These are phyloP conservation scores for Gentiana dahurica DNA, from an alignment of 257 asterid genomes.

Conservation along the genomic window DNA sequence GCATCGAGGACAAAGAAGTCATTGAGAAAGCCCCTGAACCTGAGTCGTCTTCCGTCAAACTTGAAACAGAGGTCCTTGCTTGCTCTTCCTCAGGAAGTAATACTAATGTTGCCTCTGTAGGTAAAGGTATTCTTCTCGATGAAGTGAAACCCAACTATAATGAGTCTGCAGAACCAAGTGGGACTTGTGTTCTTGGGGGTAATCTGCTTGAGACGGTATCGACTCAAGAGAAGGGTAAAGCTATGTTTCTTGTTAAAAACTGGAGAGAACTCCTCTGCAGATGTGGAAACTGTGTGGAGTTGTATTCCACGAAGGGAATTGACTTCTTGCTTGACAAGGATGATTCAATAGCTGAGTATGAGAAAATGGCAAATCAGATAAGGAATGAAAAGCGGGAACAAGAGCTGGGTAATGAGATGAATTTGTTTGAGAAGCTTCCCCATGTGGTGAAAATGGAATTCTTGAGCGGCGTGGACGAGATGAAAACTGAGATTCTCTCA, in stretches of 20 bases:
- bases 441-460: conserved; percentile 85
- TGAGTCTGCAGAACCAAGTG: conserved; percentile 36
- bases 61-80: too few relatives aligned
- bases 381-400: conserved; percentile 67
- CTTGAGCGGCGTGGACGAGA: conserved; percentile 69
- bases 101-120: not conserved
- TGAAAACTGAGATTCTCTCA: conserved; percentile 63
- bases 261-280: conserved; percentile 81
- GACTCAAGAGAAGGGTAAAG: conserved; percentile 25
- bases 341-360: conserved; percentile 93
- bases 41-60: too few relatives aligned
- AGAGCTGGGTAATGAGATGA: conserved; percentile 54
- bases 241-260: conserved; percentile 59
- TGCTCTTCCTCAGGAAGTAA: too few relatives aligned
- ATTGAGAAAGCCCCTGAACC: not conserved
- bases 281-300: conserved; percentile 47
- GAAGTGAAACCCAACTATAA: conserved; percentile 11
- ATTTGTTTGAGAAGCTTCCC: conserved; percentile 58
- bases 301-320: conserved; percentile 50
- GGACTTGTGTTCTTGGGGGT: conserved; percentile 38
- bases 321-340: conserved; percentile 68
- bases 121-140: conserved; percentile 13
- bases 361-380: conserved; percentile 63
- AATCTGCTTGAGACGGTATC: conserved; percentile 33
- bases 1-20: conserved; percentile 12